Conservation (phyloP, 139 green algal species). For the Marvania coccoides region DNA sequence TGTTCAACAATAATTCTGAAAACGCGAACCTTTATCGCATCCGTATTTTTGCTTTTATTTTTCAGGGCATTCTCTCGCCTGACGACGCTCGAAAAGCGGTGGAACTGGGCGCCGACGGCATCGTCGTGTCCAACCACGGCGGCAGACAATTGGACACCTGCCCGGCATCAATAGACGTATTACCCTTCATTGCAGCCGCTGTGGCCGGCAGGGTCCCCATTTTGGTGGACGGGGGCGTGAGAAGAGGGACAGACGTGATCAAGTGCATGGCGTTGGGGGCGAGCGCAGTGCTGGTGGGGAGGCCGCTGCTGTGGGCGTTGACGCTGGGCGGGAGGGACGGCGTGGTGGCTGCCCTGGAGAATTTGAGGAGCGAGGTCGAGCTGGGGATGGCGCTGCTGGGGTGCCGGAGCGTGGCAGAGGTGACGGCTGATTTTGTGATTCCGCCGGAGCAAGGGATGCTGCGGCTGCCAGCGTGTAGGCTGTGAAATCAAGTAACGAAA, state of each 20-base stretch:
- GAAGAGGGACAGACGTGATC: conserved; percentile 83
- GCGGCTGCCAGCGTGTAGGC: too few relatives aligned
- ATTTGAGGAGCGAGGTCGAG: conserved; percentile 50
- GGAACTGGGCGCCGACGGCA: conserved; percentile 61
- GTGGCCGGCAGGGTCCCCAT: conserved; percentile 67
- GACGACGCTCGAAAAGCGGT: conserved; percentile 68
- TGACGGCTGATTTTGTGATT: too few relatives aligned
- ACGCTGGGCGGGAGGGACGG: conserved; percentile 65
- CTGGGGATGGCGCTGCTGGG: conserved; percentile 59
- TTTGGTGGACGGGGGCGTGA: conserved; percentile 80
- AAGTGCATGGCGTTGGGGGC: conserved; percentile 90
- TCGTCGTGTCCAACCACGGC: conserved; percentile 76
- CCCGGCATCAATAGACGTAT: conserved; percentile 59
- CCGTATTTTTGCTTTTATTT: background rate
- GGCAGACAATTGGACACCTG: conserved; percentile 86
- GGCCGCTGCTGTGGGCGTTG: conserved; percentile 86
- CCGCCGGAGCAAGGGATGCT: too few relatives aligned
- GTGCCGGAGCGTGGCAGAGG: conserved; percentile 30
- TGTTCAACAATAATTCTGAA: too few relatives aligned
- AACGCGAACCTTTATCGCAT: too few relatives aligned
- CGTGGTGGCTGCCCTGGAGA: conserved; percentile 42
- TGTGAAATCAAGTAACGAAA: too few relatives aligned
- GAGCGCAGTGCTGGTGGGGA: conserved; percentile 74
- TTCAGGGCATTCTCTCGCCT: conserved; percentile 67
- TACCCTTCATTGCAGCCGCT: conserved; percentile 58